Conservation (phyloP, 371 early-diverging fungal genomes). For the Dinochytrium kinnereticum region DNA sequence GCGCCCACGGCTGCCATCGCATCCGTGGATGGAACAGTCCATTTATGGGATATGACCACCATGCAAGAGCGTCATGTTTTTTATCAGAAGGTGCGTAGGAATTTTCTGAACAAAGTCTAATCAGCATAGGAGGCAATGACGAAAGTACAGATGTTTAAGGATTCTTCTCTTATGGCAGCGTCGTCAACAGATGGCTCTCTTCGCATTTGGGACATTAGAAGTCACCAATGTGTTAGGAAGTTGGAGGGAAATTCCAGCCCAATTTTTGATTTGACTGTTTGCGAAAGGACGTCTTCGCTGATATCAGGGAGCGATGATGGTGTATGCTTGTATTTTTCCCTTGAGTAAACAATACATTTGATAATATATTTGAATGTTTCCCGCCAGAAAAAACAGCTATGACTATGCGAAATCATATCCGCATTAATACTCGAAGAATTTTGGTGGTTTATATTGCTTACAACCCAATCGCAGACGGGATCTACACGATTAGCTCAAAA, state of each 20-base stretch:
- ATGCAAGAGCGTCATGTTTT: slow-evolving; percentile 72
- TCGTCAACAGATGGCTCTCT: slow-evolving; percentile 80
- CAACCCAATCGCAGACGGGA: no score
- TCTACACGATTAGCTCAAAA: no score
- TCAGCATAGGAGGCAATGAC: slow-evolving; percentile 80
- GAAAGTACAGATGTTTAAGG: slow-evolving; percentile 71
- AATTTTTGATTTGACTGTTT: slow-evolving; percentile 80
- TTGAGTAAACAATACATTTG: no score
- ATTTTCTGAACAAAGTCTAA: neutral
- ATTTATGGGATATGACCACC: slow-evolving; percentile 85
- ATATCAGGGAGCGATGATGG: slow-evolving; percentile 85
- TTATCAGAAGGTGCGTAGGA: slow-evolving; percentile 62
- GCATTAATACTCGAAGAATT: no score
- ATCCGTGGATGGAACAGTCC: slow-evolving; percentile 85
- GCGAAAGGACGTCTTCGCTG: slow-evolving; percentile 73
- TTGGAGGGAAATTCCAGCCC: slow-evolving; percentile 89
- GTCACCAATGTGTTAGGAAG: slow-evolving; percentile 68
- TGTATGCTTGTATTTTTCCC: slow-evolving; percentile 25
- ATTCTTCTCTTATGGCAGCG: slow-evolving; percentile 67
- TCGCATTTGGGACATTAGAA: slow-evolving; percentile 86
- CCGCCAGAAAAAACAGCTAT: no score
- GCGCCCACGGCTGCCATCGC: slow-evolving; percentile 82
- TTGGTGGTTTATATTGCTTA: no score
- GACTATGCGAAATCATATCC: no score
- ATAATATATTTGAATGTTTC: no score